Conservation (phyloP, 306 rosid genomes). For the Dryas octopetala region DNA sequence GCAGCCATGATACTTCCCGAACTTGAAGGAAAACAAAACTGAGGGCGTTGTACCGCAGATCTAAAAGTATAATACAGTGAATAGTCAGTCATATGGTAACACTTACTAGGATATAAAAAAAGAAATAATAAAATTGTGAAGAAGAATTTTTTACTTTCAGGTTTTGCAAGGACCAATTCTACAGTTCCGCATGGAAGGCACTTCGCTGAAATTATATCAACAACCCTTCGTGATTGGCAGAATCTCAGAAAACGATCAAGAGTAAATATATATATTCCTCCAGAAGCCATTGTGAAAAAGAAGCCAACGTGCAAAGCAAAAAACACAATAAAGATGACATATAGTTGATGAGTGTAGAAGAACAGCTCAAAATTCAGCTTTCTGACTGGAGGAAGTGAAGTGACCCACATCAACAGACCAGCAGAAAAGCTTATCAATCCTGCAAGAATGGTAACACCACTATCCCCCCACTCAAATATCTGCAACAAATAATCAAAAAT, state of each 20-base stretch:
- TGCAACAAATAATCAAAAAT: conserved; percentile 37
- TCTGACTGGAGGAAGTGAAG: conserved; percentile 80
- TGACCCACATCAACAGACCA: conserved; percentile 89
- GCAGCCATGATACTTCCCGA: conserved; percentile 80
- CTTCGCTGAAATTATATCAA: conserved; percentile 70
- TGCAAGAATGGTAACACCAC: conserved; percentile 67
- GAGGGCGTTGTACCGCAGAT: conserved; percentile 79
- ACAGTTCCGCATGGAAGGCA: conserved; percentile 85
- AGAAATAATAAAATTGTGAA: conserved; percentile 4
- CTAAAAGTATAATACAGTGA: conserved; percentile 38
- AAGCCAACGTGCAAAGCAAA: conserved; percentile 86
- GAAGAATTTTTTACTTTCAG: conserved; percentile 54
- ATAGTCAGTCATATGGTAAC: conserved; percentile 21
- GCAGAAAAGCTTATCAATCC: conserved; percentile 81
- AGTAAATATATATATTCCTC: conserved; percentile 73
- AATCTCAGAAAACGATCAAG: conserved; percentile 90
- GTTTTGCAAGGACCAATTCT: conserved; percentile 81
- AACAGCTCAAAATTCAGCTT: conserved; percentile 77
- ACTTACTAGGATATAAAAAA: not conserved
- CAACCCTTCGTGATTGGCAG: conserved; percentile 73
- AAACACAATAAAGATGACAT: conserved; percentile 65
- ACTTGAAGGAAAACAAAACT: conserved; percentile 91
- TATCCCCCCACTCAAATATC: conserved; percentile 67
- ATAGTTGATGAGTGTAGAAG: conserved; percentile 92
- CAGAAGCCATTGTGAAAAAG: conserved; percentile 67